A percentile compares a stretch with the other conserved stretches of the same genome.
Conservation (phyloP, 140 eudicot genomes). For the Cichorium intybus region DNA sequence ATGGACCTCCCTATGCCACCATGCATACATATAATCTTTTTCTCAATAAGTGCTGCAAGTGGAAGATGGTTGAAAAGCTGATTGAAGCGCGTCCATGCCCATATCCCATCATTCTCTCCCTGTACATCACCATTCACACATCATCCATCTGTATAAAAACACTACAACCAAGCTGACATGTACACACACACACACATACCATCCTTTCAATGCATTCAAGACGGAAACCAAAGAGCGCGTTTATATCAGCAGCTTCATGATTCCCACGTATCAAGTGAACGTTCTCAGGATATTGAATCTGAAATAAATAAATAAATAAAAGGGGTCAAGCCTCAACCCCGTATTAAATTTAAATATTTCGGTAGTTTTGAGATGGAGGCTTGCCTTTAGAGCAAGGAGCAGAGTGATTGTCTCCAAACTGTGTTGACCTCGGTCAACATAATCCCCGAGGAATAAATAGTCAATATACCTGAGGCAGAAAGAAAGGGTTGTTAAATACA, state of each 20-base stretch:
- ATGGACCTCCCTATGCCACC: constrained; percentile 99
- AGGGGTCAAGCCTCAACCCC: background rate
- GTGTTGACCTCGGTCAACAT: constrained; percentile 98
- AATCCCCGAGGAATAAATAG: constrained; percentile 93
- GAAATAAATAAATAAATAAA: constrained; percentile 14
- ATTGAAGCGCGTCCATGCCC: constrained; percentile 98
- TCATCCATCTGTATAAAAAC: background rate
- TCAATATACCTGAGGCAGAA: constrained; percentile 74
- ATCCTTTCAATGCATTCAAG: constrained; percentile 95
- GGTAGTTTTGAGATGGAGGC: constrained; percentile 7
- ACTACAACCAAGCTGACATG: background rate
- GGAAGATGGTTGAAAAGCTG: constrained; percentile 90
- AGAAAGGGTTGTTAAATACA: constrained; percentile 3
- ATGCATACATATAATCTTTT: constrained; percentile 92
- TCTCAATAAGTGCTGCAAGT: constrained; percentile 92
- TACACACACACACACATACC: constrained; percentile 40
- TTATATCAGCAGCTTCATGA: constrained; percentile 97
- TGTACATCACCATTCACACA: constrained; percentile 15
- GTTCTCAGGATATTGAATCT: constrained; percentile 92
- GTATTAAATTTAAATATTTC: background rate
- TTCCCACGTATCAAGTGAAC: constrained; percentile 96
- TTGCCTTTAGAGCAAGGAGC: constrained; percentile 93
- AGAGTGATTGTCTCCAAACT: constrained; percentile 97
- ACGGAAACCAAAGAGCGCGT: constrained; percentile 96
- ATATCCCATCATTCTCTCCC: constrained; percentile 97